Conservation (phyloP, 345 rosid genomes). For the Euphorbia peplus region DNA sequence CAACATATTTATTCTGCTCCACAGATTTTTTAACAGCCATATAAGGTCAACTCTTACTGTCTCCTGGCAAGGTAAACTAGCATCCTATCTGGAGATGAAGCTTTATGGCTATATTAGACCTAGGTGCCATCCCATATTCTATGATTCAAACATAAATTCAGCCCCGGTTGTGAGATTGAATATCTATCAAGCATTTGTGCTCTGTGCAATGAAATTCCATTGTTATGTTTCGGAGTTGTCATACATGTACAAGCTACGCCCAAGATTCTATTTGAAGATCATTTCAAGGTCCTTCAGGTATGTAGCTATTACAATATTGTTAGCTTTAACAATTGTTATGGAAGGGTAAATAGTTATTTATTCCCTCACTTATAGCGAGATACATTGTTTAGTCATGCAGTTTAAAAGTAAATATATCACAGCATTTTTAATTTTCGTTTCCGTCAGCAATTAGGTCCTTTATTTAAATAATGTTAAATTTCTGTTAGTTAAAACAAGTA, state of each 20-base stretch:
- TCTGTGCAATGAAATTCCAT: constrained; percentile 84
- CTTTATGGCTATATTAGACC: constrained; percentile 57
- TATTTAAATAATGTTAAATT: too few species aligned
- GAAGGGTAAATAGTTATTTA: too few species aligned
- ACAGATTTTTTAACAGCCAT: constrained; percentile 69
- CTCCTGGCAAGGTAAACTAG: constrained; percentile 55
- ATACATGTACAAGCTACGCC: constrained; percentile 42
- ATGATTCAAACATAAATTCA: constrained; percentile 75
- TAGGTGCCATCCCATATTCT: constrained; percentile 75
- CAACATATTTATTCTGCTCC: constrained; percentile 10
- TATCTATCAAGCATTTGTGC: constrained; percentile 69
- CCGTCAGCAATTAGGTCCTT: too few species aligned
- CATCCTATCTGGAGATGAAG: constrained; percentile 38
- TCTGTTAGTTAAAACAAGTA: too few species aligned
- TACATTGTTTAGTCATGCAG: too few species aligned
- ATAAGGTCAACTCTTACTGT: constrained; percentile 60
- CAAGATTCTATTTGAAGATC: constrained; percentile 32
- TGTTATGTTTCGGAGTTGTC: constrained; percentile 56
- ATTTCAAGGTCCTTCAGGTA: constrained; percentile 62
- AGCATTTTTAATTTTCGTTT: too few species aligned
- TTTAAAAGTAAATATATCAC: too few species aligned
- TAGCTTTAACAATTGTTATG: background rate
- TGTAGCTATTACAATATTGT: background rate
- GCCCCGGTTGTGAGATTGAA: constrained; percentile 62
- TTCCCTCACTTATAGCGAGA: too few species aligned